Evolutionary conservation across 768 basidiomycete species (phyloP), one percentile per base, ranked within the genome.

Genomic region (Serendipita indica): DNA sequence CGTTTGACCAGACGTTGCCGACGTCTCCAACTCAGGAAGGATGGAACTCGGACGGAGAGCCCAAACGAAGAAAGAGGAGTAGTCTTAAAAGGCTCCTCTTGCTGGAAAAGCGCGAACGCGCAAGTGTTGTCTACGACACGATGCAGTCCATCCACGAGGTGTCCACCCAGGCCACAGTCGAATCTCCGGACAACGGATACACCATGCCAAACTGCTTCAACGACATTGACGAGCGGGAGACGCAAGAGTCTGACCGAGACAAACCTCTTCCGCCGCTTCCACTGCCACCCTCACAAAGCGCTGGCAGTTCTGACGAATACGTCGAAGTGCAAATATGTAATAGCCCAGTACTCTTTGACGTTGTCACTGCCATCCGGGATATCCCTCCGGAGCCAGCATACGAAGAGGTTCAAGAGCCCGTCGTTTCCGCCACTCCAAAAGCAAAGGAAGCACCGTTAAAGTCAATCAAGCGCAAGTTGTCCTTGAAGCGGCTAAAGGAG

Each of bases 221-320:
- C n/a, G 49, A 54, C 7, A 27, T 54, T 27, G 20, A 54, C 7
- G 49, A 54, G n/a, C 10, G 10, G 25, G 25, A 46, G 13, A 27
- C 43, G 25, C 13, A 18, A 10, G 49, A 54, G n/a, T 30, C 22
- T 3, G 49, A 10, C 22, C 20, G n/a, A 3, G 49, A 54, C 16
- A 54, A 54, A 32, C 49, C 49, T 6, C 49, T 54, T n/a, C 49
- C 49, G 30, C 49, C 49, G n/a, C 20, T 54, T 27, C 49, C 49
- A 16, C 7, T 27, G 30, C 30, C 49, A 16, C 49, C 20, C 7
- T 54, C 49, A 28, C 22, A 54, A n/a, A 6, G 16, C 20, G 30
- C 16, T 54, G 49, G 30, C 16, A 22, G 7, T 12, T n/a, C 20
- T 3, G 16, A 54, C 10, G 49, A 12, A 30, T 25, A 25, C n/a